Conservation (phyloP, 192 early-diverging fungal genomes). For the Podochytrium sp. region DNA sequence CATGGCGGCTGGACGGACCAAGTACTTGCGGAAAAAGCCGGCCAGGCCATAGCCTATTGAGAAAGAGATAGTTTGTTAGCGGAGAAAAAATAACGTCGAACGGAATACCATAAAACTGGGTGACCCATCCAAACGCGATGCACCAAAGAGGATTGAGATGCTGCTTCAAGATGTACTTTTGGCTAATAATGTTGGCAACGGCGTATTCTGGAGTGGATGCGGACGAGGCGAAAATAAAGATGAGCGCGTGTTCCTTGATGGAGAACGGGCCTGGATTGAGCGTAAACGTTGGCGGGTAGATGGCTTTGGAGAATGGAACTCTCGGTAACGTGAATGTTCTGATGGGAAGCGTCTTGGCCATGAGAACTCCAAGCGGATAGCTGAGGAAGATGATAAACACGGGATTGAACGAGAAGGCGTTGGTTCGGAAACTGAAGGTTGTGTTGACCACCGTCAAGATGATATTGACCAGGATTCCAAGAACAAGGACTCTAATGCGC, state of each 20-base stretch:
- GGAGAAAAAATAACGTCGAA: background rate
- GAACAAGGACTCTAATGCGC: conserved; percentile 60
- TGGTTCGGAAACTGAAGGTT: conserved; percentile 42
- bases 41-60: conserved; percentile 71
- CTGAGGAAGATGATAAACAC: conserved; percentile 52
- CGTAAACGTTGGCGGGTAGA: conserved; percentile 9
- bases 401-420: conserved; percentile 23
- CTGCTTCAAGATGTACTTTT: conserved; percentile 17
- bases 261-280: conserved; percentile 67
- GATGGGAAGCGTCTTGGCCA: conserved; percentile 66
- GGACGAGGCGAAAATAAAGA: conserved; percentile 74
- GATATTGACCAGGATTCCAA: conserved; percentile 26
- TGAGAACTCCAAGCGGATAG: conserved; percentile 70
- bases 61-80: conserved; percentile 29
- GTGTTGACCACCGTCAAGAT: conserved; percentile 23
- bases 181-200: conserved; percentile 21
- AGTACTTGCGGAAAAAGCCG: conserved; percentile 70
- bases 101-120: conserved; percentile 2
- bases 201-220: conserved; percentile 66
- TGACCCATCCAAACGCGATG: conserved; percentile 9
- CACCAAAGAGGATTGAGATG: background rate
- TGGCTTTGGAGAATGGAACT: background rate
- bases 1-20: conserved; percentile 85
- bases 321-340: conserved; percentile 30
- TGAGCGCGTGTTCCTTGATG: conserved; percentile 84